Conservation (phyloP, 2,329 filamentous ascomycete species). For the Colletotrichum navitas region DNA sequence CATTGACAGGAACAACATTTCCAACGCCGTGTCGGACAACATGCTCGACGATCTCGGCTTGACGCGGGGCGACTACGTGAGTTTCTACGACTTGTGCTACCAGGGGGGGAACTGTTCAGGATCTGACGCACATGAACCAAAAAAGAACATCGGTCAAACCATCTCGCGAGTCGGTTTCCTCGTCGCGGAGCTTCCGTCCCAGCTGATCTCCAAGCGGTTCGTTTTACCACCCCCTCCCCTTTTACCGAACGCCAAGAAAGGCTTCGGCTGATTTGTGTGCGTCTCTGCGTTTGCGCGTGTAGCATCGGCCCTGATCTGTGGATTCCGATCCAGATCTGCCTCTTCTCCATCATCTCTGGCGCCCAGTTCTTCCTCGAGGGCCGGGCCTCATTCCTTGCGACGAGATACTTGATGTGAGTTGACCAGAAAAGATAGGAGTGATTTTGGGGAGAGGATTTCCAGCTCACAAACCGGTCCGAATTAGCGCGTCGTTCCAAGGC, state of each 20-base stretch:
- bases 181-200: constrained; percentile 70
- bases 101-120: too few relatives aligned
- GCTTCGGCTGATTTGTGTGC: not conserved
- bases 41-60: constrained; percentile 57
- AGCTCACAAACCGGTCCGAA: not conserved
- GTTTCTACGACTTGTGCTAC: constrained; percentile 17
- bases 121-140: constrained; percentile 24
- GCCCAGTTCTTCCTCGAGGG: constrained; percentile 51
- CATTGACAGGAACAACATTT: constrained; percentile 46
- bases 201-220: constrained; percentile 68
- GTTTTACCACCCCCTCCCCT: constrained; percentile 49
- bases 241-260: not conserved
- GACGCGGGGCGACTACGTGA: constrained; percentile 48
- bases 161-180: constrained; percentile 68
- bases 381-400: constrained; percentile 54
- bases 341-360: constrained; percentile 39
- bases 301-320: constrained; percentile 50
- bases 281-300: not conserved
- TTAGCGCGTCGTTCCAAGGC: constrained; percentile 52
- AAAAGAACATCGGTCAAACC: constrained; percentile 65
- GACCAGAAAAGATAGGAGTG: fast-evolving
- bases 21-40: constrained; percentile 46
- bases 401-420: constrained; percentile 55
- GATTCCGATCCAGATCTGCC: constrained; percentile 47
- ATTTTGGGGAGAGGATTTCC: fast-evolving